phyloP scores from a whole-genome alignment of 805 yeast species.

The Tetrapisispora fleetii region DNA sequence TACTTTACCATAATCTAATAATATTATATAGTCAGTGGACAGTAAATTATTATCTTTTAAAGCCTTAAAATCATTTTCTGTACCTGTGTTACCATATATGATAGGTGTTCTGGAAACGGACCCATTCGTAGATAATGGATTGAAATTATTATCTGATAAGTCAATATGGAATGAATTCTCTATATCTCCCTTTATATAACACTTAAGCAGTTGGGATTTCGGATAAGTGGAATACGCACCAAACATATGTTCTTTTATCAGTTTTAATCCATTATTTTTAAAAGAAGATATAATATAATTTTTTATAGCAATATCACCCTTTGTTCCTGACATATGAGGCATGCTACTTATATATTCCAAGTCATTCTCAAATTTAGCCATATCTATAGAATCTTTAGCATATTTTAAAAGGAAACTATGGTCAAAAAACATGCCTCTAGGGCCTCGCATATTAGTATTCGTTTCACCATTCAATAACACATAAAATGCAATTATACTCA shows the following conservation, averaged over 20 bases:
- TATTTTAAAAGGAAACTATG: conserved; percentile 38
- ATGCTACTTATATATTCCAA: conserved; percentile 61
- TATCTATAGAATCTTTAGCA: conserved; percentile 40
- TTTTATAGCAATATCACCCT: conserved; percentile 68
- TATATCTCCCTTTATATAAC: conserved; percentile 17
- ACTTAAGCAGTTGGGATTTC: conserved; percentile 21
- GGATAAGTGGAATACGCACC: conserved; percentile 61
- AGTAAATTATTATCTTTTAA: conserved; percentile 32
- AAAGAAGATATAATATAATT: conserved; percentile 53
- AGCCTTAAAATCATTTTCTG: conserved; percentile 40
- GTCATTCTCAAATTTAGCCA: conserved; percentile 49
- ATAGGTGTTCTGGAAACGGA: conserved; percentile 39
- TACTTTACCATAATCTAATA: conserved; percentile 51
- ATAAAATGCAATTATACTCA: conserved; percentile 44
- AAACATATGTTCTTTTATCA: conserved; percentile 32
- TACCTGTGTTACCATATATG: conserved; percentile 61
- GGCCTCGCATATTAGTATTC: conserved; percentile 27
- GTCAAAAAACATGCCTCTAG: conserved; percentile 53
- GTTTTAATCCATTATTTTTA: conserved; percentile 41
- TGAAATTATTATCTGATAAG: conserved; percentile 38
- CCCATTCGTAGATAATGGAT: conserved; percentile 57
- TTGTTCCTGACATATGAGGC: conserved; percentile 80
- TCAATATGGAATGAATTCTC: conserved; percentile 13
- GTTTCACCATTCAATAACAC: conserved; percentile 46
- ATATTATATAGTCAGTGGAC: conserved; percentile 41